These are phyloP conservation scores for Penicillium coffeae DNA, from an alignment of 495 filamentous ascomycete species.

Conservation along the genomic window DNA sequence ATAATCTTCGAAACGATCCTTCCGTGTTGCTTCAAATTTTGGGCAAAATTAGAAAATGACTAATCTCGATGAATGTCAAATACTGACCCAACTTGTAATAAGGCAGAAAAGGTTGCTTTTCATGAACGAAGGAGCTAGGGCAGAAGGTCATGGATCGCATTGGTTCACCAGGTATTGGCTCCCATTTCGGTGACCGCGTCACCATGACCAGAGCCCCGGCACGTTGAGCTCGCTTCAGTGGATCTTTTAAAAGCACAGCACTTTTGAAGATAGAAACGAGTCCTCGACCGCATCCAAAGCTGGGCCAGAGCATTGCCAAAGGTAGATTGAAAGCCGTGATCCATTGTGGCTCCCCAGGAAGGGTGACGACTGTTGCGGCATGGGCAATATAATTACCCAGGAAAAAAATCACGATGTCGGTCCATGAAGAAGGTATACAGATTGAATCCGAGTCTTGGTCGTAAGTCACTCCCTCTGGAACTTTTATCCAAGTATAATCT, in stretches of 20 bases:
- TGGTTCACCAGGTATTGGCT: not conserved
- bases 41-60: no score
- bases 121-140: no score
- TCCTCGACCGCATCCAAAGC: not conserved
- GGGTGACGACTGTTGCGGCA: slow-evolving; percentile 39
- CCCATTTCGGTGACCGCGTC: not conserved
- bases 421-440: slow-evolving; percentile 27
- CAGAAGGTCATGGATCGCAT: not conserved
- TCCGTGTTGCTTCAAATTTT: no score
- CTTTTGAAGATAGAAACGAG: not conserved
- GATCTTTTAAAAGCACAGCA: not conserved
- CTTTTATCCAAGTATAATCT: no score
- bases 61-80: no score
- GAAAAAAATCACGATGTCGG: slow-evolving; percentile 35
- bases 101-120: no score
- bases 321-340: not conserved
- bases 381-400: slow-evolving; percentile 44
- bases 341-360: slow-evolving; percentile 23
- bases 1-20: no score
- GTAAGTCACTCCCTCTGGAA: slow-evolving; percentile 6
- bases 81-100: no score
- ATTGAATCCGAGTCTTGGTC: slow-evolving; percentile 2
- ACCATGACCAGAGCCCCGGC: not conserved
- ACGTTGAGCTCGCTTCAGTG: not conserved
- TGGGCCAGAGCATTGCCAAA: not conserved